These are phyloP conservation scores for Haplosporangium sp. DNA, from an alignment of 371 early-diverging fungal species.

Conservation along the genomic window DNA sequence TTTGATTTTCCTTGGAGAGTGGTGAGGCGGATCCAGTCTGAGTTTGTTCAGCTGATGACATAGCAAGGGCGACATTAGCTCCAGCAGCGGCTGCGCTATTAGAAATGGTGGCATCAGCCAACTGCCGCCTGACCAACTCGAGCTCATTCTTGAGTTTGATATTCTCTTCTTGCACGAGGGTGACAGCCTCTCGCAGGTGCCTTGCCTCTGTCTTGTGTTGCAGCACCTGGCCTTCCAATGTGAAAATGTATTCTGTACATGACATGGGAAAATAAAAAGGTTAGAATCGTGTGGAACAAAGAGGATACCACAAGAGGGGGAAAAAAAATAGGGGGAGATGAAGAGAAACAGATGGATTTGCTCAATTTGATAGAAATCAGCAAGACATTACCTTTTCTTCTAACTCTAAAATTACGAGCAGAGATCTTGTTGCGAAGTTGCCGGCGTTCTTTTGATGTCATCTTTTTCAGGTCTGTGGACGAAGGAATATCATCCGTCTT, in stretches of 20 bases:
- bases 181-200: slow-evolving; percentile 45
- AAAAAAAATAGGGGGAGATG: neutral
- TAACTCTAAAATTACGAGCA: slow-evolving; percentile 87
- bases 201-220: slow-evolving; percentile 64
- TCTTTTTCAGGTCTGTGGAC: slow-evolving; percentile 54
- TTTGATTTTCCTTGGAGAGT: slow-evolving; percentile 38
- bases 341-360: too few relatives aligned
- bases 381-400: slow-evolving; percentile 79
- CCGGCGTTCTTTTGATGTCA: slow-evolving; percentile 87
- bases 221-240: slow-evolving; percentile 81
- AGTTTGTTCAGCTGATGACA: slow-evolving; percentile 8
- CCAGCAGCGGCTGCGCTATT: slow-evolving; percentile 8
- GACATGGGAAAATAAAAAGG: neutral
- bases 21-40: slow-evolving; percentile 16
- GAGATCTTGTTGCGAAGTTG: slow-evolving; percentile 92
- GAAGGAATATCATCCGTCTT: slow-evolving; percentile 52
- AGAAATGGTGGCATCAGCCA: slow-evolving; percentile 22
- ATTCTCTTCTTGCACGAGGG: slow-evolving; percentile 27
- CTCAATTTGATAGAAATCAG: neutral
- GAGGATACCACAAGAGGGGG: neutral
- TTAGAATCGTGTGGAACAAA: neutral
- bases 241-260: slow-evolving; percentile 80
- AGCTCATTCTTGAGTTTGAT: slow-evolving; percentile 37
- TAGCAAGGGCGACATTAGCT: neutral
- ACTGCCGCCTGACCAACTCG: slow-evolving; percentile 27